Percentiles rank a stretch among this genome's conserved stretches.
Conservation (phyloP, 345 rosid species). For the Citrus australasica region DNA sequence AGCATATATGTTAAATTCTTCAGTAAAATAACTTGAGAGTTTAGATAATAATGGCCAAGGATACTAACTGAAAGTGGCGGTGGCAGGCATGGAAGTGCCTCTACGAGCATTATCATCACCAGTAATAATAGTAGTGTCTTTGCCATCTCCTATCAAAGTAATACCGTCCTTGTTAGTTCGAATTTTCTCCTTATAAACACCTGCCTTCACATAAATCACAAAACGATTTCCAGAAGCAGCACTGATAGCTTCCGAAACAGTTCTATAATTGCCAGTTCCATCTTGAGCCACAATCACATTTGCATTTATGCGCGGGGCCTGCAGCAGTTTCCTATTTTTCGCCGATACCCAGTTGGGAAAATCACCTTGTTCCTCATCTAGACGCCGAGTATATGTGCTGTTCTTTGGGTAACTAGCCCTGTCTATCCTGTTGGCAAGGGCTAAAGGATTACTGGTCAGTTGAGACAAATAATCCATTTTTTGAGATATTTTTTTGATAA, state of each 20-base stretch:
- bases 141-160: constrained; percentile 84
- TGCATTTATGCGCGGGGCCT: constrained; percentile 24
- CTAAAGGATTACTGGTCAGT: constrained; percentile 56
- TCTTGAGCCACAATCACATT: constrained; percentile 74
- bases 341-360: constrained; percentile 55
- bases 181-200: constrained; percentile 72
- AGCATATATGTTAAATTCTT: no score
- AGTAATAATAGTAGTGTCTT: constrained; percentile 52
- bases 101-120: constrained; percentile 46
- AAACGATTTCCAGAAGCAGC: constrained; percentile 64
- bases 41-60: neutral
- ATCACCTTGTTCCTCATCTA: neutral
- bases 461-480: constrained; percentile 64
- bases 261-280: constrained; percentile 67
- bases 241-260: constrained; percentile 57
- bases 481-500: constrained; percentile 30
- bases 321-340: constrained; percentile 50
- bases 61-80: constrained; percentile 72
- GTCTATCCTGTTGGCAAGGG: constrained; percentile 40
- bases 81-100: constrained; percentile 57
- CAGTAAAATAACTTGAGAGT: no score
- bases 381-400: constrained; percentile 4
- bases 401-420: neutral
- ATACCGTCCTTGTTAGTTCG: constrained; percentile 49
- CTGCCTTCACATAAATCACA: constrained; percentile 77